These are phyloP conservation scores for Aspergillus sp. DNA, from an alignment of 2,329 filamentous ascomycete species.

Conservation along the genomic window DNA sequence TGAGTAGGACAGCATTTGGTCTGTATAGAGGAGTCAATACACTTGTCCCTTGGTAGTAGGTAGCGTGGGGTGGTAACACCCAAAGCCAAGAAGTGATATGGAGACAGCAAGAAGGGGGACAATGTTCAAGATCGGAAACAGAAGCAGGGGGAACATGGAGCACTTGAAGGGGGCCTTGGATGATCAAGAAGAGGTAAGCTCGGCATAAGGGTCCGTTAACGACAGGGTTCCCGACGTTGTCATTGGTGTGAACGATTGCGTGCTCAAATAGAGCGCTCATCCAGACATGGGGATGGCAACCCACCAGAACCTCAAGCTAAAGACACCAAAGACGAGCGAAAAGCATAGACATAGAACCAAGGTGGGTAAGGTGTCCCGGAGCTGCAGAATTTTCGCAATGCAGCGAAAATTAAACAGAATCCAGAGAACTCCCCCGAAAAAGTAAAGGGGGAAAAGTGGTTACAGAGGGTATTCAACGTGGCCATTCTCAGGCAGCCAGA, in stretches of 20 bases:
- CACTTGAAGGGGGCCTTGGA: slow-evolving; percentile 15
- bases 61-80: slow-evolving; percentile 27
- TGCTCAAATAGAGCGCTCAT: slow-evolving; percentile 30
- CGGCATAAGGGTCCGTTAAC: slow-evolving; percentile 25
- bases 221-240: slow-evolving; percentile 29
- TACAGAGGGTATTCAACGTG: not conserved
- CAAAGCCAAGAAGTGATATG: slow-evolving; percentile 16
- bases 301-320: not conserved
- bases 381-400: not conserved
- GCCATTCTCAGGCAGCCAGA: slow-evolving; percentile 9
- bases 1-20: slow-evolving; percentile 43
- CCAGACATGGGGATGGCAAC: slow-evolving; percentile 12
- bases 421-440: not conserved
- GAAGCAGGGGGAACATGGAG: slow-evolving; percentile 13
- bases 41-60: slow-evolving; percentile 33
- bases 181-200: slow-evolving; percentile 16
- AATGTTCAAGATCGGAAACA: slow-evolving; percentile 11
- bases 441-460: slow-evolving; percentile 10
- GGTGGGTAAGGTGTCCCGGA: not conserved
- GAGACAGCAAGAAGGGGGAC: slow-evolving; percentile 13
- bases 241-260: slow-evolving; percentile 40
- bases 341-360: slow-evolving; percentile 8
- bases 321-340: slow-evolving; percentile 2
- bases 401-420: not conserved
- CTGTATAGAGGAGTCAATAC: slow-evolving; percentile 40